phyloP scores from a whole-genome alignment of 1,284 basidiomycete species.

The Puccinia coronata region DNA sequence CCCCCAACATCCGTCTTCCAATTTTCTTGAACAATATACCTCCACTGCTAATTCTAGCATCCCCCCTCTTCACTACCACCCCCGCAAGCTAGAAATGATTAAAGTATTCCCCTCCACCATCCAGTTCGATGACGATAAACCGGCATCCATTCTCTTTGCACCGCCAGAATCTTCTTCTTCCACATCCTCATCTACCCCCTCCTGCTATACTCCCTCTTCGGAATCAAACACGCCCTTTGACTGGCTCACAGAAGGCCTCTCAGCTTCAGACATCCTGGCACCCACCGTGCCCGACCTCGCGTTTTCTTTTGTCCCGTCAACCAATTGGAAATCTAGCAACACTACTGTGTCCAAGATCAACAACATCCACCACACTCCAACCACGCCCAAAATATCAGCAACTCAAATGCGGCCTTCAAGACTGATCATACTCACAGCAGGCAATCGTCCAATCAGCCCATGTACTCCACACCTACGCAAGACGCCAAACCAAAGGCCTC shows the following conservation, averaged over 20 bases:
- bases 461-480: background rate
- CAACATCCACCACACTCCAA: background rate
- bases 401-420: too few species aligned
- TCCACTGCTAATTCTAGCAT: background rate
- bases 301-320: background rate
- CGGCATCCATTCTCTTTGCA: too few species aligned
- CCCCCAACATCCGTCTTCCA: background rate
- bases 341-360: background rate
- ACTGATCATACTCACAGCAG: too few species aligned
- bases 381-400: background rate
- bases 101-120: constrained; percentile 8
- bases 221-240: background rate
- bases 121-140: background rate
- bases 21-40: background rate
- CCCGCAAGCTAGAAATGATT: background rate
- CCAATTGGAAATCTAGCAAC: background rate
- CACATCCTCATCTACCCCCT: background rate
- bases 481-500: background rate
- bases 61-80: background rate
- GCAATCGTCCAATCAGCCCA: too few species aligned
- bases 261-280: background rate
- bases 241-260: background rate
- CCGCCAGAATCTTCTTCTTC: background rate
- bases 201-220: background rate
- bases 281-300: constrained; percentile 1